Conservation (phyloP, 441 rosid genomes). For the Euphorbia celastroides region DNA sequence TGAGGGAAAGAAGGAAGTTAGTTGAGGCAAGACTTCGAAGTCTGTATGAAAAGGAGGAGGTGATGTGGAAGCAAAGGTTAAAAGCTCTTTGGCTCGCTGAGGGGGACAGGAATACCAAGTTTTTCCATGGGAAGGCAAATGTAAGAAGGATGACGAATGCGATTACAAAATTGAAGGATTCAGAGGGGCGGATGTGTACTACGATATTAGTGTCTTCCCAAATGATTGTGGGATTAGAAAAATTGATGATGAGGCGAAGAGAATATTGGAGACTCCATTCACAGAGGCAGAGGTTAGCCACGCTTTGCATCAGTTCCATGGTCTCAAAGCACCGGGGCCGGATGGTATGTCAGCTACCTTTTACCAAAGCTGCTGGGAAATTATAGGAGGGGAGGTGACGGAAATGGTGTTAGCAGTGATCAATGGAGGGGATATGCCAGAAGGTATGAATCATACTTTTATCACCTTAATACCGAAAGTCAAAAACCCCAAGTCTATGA, state of each 20-base stretch:
- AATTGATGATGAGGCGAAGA: too few species aligned
- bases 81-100: background rate
- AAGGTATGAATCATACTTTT: background rate
- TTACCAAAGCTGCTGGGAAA: background rate
- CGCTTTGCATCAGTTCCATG: too few species aligned
- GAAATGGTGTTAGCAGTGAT: background rate
- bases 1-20: too few species aligned
- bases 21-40: too few species aligned
- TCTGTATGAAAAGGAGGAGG: too few species aligned
- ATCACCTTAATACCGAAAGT: background rate
- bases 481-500: background rate
- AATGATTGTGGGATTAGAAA: too few species aligned
- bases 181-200: background rate
- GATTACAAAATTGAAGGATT: background rate
- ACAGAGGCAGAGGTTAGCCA: too few species aligned
- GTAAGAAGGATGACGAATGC: background rate
- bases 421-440: background rate
- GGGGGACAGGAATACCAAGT: background rate
- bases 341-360: background rate
- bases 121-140: background rate
- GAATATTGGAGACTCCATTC: too few species aligned
- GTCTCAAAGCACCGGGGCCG: background rate
- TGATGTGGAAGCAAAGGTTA: background rate
- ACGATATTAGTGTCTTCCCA: too few species aligned
- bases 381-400: background rate